Base-by-base conservation (phyloP, 2,329 filamentous ascomycete species). In the Sporothrix curviconia region DNA sequence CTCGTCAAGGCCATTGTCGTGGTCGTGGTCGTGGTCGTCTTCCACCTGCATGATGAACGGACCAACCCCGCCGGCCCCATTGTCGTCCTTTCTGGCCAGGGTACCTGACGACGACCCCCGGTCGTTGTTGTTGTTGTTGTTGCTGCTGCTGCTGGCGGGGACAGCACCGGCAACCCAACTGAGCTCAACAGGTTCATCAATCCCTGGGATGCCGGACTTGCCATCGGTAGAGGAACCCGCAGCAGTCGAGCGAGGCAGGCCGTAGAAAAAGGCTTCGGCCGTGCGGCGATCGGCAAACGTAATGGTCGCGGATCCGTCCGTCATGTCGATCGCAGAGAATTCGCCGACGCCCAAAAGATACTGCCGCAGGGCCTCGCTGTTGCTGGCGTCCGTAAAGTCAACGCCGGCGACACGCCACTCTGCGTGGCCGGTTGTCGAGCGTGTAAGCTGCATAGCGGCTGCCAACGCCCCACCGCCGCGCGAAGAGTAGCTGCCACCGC, bases 401-500 rank as follows among this genome's bases (percentile, higher is more conserved):
- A 83, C 78, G 3, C 83, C 86, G 7, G 77, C 76, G 24, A 92
- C 72, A 6, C n/a, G 80, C 78, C 9, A 94, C 74, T 60, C 79
- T 84, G 67, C 81, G 87, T 0, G 89, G 85, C 44, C 89, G 78
- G 68, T 92, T 91, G 66, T 94, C 89, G 22, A 94, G 76, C 17
- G 86, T 85, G 63, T 85, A 87, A 32, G 79, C 77, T 4, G 78
- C 81, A 63, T 84, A 84, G 78, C 79, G 28, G 28, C 28, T 11
- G 28, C 28, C 28, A 32, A 11, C 11, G 28, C 28, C 11, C 28
- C 28, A 11, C 28, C 28, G 28, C 28, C 28, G 3, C 78, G 77
- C 47, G 79, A 78, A 53, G 78, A 74, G 32, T 78, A 77, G 28
- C 55, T 40, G 44, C 75, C n/a, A n/a, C n/a, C 69, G 57, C 73